phyloP scores from a whole-genome alignment of 768 basidiomycete species.

The Lactarius pseudohatsudake region DNA sequence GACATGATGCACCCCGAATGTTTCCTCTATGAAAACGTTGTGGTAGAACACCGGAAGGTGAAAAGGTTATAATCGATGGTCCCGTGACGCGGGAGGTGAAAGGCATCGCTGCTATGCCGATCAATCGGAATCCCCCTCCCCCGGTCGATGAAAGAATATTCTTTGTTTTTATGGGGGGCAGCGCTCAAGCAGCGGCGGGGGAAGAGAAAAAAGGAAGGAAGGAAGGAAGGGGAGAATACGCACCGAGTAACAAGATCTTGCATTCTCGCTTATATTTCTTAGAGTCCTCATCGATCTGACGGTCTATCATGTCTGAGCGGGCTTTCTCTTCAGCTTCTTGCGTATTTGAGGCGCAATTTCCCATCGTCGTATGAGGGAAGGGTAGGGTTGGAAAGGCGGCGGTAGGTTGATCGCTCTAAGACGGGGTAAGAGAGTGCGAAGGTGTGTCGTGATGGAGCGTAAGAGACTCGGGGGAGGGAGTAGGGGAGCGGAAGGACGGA shows the following conservation, averaged over 20 bases:
- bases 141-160: not conserved
- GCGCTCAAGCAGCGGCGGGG: not conserved
- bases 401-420: not conserved
- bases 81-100: constrained; percentile 5
- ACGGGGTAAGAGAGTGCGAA: not conserved
- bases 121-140: not conserved
- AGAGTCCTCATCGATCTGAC: constrained; percentile 81
- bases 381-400: not conserved
- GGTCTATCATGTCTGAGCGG: constrained; percentile 75
- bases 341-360: constrained; percentile 61
- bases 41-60: not conserved
- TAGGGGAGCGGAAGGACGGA: not conserved
- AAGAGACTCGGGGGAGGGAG: not conserved
- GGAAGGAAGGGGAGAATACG: constrained; percentile 31
- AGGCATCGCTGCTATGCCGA: not conserved
- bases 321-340: constrained; percentile 58
- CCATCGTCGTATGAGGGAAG: constrained; percentile 43
- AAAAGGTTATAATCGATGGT: not conserved
- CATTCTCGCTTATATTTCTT: constrained; percentile 82
- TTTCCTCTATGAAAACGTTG: too few relatives aligned
- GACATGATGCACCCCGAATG: not conserved
- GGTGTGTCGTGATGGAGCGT: not conserved
- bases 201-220: not conserved
- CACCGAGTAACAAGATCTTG: constrained; percentile 91
- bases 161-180: not conserved